Base-by-base conservation (phyloP, 257 asterid species). In the Solanum pennellii region DNA sequence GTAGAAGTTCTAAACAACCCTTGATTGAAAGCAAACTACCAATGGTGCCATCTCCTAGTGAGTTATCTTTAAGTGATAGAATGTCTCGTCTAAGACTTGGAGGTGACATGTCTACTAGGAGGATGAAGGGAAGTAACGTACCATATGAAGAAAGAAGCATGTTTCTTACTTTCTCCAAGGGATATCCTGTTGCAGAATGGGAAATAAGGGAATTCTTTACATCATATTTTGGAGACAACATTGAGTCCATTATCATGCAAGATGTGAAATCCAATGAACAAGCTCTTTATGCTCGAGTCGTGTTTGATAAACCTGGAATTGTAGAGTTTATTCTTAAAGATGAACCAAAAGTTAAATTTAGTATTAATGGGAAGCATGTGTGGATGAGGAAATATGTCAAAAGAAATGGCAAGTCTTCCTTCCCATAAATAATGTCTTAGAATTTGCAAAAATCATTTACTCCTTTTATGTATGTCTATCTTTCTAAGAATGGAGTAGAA, bases 161-260 rank as follows among this genome's bases (percentile, higher is more conserved):
- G 95, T 92, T 94, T 21, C 90, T 92, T 31, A 94, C 98, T 4
- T 95, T 95, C 86, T 94, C 97, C 2, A 92, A 89, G 82, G 98
- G 98, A 9, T 94, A 93, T 31, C 94, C 96, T 0, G 91, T 94
- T 71, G 13, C 90, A 0, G 95, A 95, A 69, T 33, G 27, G 15
- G 98, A 94, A 85, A 90, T 94, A 18, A 89, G 89, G 84, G 85
- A 86, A 25, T 95, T 89, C 87, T 91, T 95, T 86, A 82, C 86
- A 2, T 18, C 73, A 65, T 73, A 59, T 7, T 91, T 88, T 3
- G 98, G 96, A 29, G 76, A 93, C 0, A 93, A 94, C 90, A 89
- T 93, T 1, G 97, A 93, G 85, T 83, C 90, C 2, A 71, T 92
- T 62, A 62, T 88, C 87, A 92, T 93, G 98, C 97, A 93, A 29